Evolutionary conservation across 169 alveolate species (phyloP), one percentile per base, ranked within the genome.

Genomic region (Besnoitia besnoiti): DNA sequence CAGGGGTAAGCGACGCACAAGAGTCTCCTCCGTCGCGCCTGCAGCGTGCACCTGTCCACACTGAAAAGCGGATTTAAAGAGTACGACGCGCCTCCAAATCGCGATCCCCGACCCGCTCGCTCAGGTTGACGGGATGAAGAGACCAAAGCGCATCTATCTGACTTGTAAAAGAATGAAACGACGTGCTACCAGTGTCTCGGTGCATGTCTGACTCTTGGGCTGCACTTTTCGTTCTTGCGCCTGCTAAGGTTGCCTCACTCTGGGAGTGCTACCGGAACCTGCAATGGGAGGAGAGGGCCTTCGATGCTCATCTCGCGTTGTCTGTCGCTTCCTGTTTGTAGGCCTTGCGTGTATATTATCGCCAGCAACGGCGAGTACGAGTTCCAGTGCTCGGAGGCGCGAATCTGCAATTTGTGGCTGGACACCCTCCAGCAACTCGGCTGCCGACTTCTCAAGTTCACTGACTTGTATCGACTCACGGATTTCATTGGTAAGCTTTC

Each of bases 401-500:
- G 27, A 21, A 79, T 62, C 49, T 85, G 91, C 85, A 35, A 77
- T 33, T 46, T 30, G 40, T 85, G 91, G 92, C 50, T 46, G 76
- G 62, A 67, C 35, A 73, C 47, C 35, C 87, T 88, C 33, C 80
- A 47, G 51, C 50, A 37, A 42, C 76, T 67, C 24, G 92, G 92
- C 35, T 44, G 39, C 51, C 35, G 67, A 5, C 49, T 59, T 21
- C 76, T 88, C 44, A 42, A 35, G 51, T 88, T 88, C 77, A 88
- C 87, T 39, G 87, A 88, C 24, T 49, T 88, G 7, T 88, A 88
- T 42, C 37, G 44, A 12, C 76, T 88, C 51, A 73, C 85, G 16
- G 87, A 73, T 5, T 88, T 62, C 49, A 79, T 94, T 16, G 96
- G 96, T 80, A 35, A 42, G 85, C 62, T 50, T 50, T 50, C 62